Evolutionary conservation across 1,284 basidiomycete genomes (phyloP).

Genomic region (Rhodotorula glutinis): DNA sequence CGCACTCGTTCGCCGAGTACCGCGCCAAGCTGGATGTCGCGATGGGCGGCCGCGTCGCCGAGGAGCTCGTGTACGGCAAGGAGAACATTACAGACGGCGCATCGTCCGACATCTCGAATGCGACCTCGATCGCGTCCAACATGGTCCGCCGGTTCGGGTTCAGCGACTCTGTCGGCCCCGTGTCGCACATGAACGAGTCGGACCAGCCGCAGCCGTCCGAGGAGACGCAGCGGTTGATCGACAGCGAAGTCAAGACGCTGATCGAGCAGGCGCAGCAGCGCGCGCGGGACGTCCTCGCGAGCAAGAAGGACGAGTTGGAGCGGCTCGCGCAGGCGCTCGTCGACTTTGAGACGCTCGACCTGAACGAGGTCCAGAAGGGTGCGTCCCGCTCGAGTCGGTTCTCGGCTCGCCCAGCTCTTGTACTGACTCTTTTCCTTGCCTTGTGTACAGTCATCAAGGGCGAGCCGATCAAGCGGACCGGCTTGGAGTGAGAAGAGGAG

Average conservation of each 20-base stretch:
- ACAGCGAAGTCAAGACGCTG: constrained; percentile 53
- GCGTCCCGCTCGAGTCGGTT: constrained; percentile 40
- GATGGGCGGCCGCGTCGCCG: constrained; percentile 72
- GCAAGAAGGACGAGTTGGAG: constrained; percentile 74
- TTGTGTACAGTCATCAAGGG: constrained; percentile 37
- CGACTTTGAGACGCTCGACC: constrained; percentile 87
- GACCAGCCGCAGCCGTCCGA: constrained; percentile 37
- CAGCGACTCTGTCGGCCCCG: constrained; percentile 52
- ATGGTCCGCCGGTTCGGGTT: constrained; percentile 91
- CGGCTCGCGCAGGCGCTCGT: constrained; percentile 83
- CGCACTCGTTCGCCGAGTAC: constrained; percentile 45
- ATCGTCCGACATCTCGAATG: constrained; percentile 74
- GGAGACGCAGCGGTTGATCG: constrained; percentile 42
- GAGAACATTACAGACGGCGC: constrained; percentile 72
- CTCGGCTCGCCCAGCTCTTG: accelerated
- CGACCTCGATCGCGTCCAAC: constrained; percentile 71
- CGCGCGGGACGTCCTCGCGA: constrained; percentile 64
- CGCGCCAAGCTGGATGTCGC: constrained; percentile 31
- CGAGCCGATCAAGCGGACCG: constrained; percentile 33
- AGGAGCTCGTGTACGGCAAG: constrained; percentile 83
- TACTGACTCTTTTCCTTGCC: background rate
- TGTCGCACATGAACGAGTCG: constrained; percentile 31
- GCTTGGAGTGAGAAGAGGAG: constrained; percentile 5
- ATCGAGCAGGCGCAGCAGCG: constrained; percentile 71
- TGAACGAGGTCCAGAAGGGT: constrained; percentile 71